These are phyloP conservation scores for Aspergillus brasiliensis DNA, from an alignment of 2,329 filamentous ascomycete genomes.

Conservation along the genomic window DNA sequence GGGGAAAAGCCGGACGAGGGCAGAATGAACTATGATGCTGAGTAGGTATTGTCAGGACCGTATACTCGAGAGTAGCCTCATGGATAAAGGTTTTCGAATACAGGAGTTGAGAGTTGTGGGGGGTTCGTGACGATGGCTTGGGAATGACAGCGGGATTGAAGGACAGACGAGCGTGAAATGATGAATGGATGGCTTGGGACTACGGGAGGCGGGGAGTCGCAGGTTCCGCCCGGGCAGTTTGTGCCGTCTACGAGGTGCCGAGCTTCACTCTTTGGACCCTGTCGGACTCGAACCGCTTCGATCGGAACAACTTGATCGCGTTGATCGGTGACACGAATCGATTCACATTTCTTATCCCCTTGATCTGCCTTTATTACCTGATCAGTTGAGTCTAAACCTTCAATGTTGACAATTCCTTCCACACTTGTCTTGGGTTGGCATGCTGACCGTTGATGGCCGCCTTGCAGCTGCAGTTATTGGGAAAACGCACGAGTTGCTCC, in stretches of 20 bases:
- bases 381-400: background rate
- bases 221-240: slow-evolving; percentile 23
- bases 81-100: slow-evolving; percentile 24
- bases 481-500: slow-evolving; percentile 21
- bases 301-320: background rate
- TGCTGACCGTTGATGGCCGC: slow-evolving; percentile 5
- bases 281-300: background rate
- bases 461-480: slow-evolving; percentile 17
- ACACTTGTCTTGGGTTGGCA: background rate
- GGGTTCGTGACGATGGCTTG: slow-evolving; percentile 2
- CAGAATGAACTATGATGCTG: slow-evolving; percentile 11
- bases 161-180: slow-evolving; percentile 25
- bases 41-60: slow-evolving; percentile 27
- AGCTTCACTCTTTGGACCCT: slow-evolving; percentile 3
- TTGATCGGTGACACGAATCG: background rate
- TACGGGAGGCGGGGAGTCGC: slow-evolving; percentile 40
- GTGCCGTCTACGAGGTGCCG: slow-evolving; percentile 3
- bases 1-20: slow-evolving; percentile 15
- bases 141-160: slow-evolving; percentile 11
- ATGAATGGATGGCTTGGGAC: slow-evolving; percentile 29
- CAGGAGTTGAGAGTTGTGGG: slow-evolving; percentile 1
- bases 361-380: background rate
- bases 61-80: slow-evolving; percentile 29
- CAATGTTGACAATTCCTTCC: background rate
- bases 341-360: background rate